Percentiles rank a stretch among this genome's conserved stretches.
These are phyloP conservation scores for Aspergillus tubingensis DNA, from an alignment of 2,329 filamentous ascomycete genomes.

Conservation along the genomic window DNA sequence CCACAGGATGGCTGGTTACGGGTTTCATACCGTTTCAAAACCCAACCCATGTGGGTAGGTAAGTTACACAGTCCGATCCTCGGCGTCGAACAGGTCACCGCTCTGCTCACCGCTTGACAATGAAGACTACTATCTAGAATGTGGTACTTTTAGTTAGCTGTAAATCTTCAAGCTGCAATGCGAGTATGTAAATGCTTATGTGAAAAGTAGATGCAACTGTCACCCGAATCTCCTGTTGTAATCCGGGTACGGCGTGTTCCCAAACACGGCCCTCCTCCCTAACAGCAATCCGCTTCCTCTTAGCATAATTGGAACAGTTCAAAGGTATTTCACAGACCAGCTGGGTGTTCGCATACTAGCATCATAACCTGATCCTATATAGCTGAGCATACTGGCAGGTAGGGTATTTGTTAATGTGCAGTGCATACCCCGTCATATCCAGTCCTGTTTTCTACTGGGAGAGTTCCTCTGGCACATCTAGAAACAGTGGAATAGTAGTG, in stretches of 20 bases:
- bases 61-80: neutral
- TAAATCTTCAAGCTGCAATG: neutral
- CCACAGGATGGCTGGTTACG: neutral
- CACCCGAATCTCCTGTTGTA: no score
- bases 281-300: no score
- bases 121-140: neutral
- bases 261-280: no score
- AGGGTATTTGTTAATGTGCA: neutral
- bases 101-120: neutral
- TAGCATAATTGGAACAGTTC: no score
- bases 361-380: no score
- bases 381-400: no score
- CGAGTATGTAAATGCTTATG: neutral
- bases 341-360: no score
- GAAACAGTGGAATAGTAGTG: neutral
- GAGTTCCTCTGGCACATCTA: neutral
- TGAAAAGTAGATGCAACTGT: no score
- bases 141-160: neutral
- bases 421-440: neutral
- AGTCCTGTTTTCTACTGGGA: neutral
- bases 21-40: neutral
- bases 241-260: no score
- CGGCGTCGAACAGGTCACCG: neutral
- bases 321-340: no score
- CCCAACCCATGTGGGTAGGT: neutral